Evolutionary conservation across 345 rosid genomes (phyloP), one percentile per base, ranked within the genome.

Genomic region (Capsella bursapastoris): DNA sequence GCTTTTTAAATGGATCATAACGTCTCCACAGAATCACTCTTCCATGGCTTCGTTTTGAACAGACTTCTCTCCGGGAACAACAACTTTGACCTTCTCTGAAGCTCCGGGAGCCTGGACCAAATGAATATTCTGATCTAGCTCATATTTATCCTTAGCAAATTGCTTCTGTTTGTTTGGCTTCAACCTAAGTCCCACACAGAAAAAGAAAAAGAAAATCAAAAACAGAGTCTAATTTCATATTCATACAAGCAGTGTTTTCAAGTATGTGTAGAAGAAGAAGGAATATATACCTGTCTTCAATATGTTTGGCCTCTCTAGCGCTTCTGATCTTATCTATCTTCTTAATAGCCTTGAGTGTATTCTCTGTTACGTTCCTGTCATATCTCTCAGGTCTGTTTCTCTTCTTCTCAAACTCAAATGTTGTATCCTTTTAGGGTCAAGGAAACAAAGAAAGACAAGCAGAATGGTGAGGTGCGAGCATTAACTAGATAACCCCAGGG

Each of bases 351-450:
- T 52, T 72, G n/a, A 90, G 74, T 7, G 96, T 92, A 40, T 83
- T 79, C 82, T 85, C 89, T 1, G 90, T 81, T 28, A 89, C 68
- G 80, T 82, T 96, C 75, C 99, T 87, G 78, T 96, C 96, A 38
- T 90, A 92, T 81, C 99, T 89, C 84, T 90, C 98, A 3, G 98
- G 97, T 83, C 95, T 86, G 80, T 96, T 96, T 49, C 98, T 84
- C 84, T 89, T 92, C 83, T 94, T 90, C 84, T 96, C 97, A 78
- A 96, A 88, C 81, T 92, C 99, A 66, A 92, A 92, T 16, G 99
- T 92, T 10, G 84, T 76, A 83, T 96, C 99, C 98, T 79, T 86
- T 57, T 27, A 37, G 51, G 0, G 67, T 14, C 53, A 53, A 43
- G 66, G 32, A 55, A 55, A 73, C 52, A 68, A 69, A 53, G 27